These are phyloP conservation scores for Didymella arachidicola DNA, from an alignment of 2,329 filamentous ascomycete genomes.

Conservation along the genomic window DNA sequence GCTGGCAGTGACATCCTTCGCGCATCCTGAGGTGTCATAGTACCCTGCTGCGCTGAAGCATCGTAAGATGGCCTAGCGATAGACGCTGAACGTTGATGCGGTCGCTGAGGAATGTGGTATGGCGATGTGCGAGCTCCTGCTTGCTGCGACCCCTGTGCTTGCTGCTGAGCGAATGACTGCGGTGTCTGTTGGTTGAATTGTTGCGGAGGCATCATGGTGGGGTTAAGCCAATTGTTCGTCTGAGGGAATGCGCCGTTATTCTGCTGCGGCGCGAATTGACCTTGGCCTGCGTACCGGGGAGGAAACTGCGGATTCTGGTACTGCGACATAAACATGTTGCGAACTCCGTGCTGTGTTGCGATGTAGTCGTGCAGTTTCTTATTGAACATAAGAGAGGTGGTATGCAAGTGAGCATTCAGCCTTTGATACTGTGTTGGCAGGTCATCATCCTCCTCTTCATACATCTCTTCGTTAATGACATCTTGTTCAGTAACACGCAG, in stretches of 20 bases:
- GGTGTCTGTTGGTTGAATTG: slow-evolving; percentile 43
- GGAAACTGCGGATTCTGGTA: slow-evolving; percentile 33
- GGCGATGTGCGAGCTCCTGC: slow-evolving; percentile 54
- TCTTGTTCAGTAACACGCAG: slow-evolving; percentile 85
- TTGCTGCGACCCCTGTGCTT: slow-evolving; percentile 31
- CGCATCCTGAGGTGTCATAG: slow-evolving; percentile 34
- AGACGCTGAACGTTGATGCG: slow-evolving; percentile 56
- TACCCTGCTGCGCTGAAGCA: slow-evolving; percentile 30
- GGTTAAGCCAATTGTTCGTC: slow-evolving; percentile 39
- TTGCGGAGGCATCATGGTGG: slow-evolving; percentile 46
- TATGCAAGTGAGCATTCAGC: slow-evolving; percentile 69
- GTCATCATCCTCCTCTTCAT: slow-evolving; percentile 91
- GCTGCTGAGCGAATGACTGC: slow-evolving; percentile 30
- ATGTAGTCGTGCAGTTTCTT: slow-evolving; percentile 67
- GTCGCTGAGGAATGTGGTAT: slow-evolving; percentile 55
- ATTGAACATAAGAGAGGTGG: slow-evolving; percentile 67
- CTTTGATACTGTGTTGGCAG: slow-evolving; percentile 71
- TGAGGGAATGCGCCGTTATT: slow-evolving; percentile 31
- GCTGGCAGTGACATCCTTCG: slow-evolving; percentile 57
- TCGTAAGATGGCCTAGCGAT: slow-evolving; percentile 54
- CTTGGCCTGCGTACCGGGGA: slow-evolving; percentile 28
- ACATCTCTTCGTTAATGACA: slow-evolving; percentile 92
- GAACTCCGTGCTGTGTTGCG: slow-evolving; percentile 64
- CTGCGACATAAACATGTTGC: slow-evolving; percentile 53
- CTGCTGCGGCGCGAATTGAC: slow-evolving; percentile 32